Evolutionary conservation across 2,329 filamentous ascomycete species (phyloP).

Genomic region (Nigrospora sphaerica): DNA sequence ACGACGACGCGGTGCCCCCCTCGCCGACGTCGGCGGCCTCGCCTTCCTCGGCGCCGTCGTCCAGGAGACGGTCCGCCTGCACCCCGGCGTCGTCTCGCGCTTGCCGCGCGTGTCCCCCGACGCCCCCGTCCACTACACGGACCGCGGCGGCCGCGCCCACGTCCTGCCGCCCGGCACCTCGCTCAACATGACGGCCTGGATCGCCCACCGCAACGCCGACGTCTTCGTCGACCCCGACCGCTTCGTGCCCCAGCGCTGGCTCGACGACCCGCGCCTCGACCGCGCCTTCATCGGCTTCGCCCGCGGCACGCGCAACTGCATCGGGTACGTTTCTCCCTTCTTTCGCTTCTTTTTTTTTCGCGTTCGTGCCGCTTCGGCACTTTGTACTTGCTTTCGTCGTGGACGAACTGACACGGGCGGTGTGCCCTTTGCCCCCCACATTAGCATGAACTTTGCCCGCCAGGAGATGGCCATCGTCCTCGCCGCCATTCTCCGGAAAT

Average conservation of each 20-base stretch:
- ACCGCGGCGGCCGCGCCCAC: slow-evolving; percentile 4
- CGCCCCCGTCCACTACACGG: slow-evolving; percentile 2
- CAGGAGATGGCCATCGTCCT: slow-evolving; percentile 12
- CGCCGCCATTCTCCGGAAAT: slow-evolving; percentile 10
- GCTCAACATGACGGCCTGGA: slow-evolving; percentile 1
- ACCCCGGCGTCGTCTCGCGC: slow-evolving; percentile 24
- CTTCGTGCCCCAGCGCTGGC: slow-evolving; percentile 4
- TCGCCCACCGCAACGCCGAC: neutral
- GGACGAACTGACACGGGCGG: too few species aligned
- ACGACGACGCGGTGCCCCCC: slow-evolving; percentile 2
- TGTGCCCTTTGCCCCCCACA: too few species aligned
- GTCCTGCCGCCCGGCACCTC: slow-evolving; percentile 1
- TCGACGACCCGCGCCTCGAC: slow-evolving; percentile 13
- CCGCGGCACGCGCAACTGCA: slow-evolving; percentile 11
- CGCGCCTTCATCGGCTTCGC: slow-evolving; percentile 7
- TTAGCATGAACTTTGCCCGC: slow-evolving; percentile 6
- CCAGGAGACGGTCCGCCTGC: slow-evolving; percentile 27
- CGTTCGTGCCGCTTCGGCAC: too few species aligned
- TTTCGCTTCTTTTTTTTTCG: too few species aligned
- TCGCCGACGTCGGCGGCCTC: slow-evolving; percentile 15
- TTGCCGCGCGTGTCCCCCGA: slow-evolving; percentile 22
- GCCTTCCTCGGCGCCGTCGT: slow-evolving; percentile 25
- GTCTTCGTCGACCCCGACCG: neutral
- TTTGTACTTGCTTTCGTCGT: too few species aligned
- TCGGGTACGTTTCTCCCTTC: slow-evolving; percentile 11